A percentile compares a stretch with the other conserved stretches of the same genome.
These are phyloP conservation scores for Aspergillus brasiliensis DNA, from an alignment of 2,329 filamentous ascomycete genomes.

Conservation along the genomic window DNA sequence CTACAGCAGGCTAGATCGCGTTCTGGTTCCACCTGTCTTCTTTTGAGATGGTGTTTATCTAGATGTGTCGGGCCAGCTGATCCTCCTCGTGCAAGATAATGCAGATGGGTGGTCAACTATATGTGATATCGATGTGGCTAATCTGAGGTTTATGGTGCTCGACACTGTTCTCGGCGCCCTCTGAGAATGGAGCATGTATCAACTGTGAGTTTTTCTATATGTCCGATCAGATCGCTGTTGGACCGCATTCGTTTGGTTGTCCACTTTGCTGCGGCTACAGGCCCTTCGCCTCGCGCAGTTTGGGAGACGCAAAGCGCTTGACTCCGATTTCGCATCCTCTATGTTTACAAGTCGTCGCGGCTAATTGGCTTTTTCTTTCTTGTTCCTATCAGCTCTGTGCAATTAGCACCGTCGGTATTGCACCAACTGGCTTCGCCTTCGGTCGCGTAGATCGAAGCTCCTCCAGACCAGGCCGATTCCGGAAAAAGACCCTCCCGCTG, in stretches of 20 bases:
- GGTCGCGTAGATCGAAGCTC: conserved; percentile 51
- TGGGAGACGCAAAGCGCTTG: not conserved
- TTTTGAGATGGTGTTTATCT: conserved; percentile 10
- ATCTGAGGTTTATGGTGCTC: conserved; percentile 37
- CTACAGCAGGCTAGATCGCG: conserved; percentile 4
- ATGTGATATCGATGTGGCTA: conserved; percentile 33
- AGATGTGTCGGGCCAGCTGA: conserved; percentile 22
- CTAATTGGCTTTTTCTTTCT: not conserved
- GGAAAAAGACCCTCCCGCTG: conserved; percentile 28
- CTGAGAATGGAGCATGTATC: conserved; percentile 46
- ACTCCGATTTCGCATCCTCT: not conserved
- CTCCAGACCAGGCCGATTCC: conserved; percentile 31
- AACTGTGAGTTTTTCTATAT: conserved; percentile 34
- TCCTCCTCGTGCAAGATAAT: conserved; percentile 28
- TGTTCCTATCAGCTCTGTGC: conserved; percentile 57
- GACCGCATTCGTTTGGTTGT: conserved; percentile 1
- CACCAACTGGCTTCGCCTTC: conserved; percentile 60
- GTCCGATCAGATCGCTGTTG: not conserved
- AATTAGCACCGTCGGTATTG: conserved; percentile 63
- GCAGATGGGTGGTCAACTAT: conserved; percentile 38
- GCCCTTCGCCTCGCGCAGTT: not conserved
- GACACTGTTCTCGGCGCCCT: conserved; percentile 31
- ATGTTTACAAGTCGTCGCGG: not conserved
- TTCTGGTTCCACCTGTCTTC: conserved; percentile 2
- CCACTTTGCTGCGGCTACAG: not conserved